These are phyloP conservation scores for Effrenium voratum DNA, from an alignment of 73 alveolate species.

Conservation along the genomic window DNA sequence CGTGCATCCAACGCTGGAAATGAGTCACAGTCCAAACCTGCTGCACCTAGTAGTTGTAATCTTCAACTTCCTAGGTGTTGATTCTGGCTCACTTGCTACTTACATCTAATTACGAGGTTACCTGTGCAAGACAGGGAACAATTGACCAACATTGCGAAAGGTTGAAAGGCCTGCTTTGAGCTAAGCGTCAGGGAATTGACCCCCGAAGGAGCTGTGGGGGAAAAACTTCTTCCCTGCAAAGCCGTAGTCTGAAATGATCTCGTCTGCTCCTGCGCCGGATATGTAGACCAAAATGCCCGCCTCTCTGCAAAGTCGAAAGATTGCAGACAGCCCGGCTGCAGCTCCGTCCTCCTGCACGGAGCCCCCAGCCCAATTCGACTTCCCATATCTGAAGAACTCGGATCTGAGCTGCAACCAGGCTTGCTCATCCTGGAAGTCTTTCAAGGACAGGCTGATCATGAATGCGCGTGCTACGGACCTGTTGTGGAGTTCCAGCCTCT, in stretches of 20 bases:
- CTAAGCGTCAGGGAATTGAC: constrained; percentile 71
- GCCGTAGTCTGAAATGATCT: constrained; percentile 88
- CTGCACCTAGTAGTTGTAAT: too few relatives aligned
- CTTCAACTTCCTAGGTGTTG: too few relatives aligned
- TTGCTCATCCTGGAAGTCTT: constrained; percentile 57
- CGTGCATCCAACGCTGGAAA: too few relatives aligned
- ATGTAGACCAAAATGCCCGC: constrained; percentile 79
- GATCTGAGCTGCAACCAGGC: constrained; percentile 32
- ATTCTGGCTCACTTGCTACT: too few relatives aligned
- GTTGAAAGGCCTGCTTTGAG: too few relatives aligned
- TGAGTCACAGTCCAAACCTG: too few relatives aligned
- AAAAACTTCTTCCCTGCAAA: constrained; percentile 66
- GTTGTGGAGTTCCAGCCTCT: constrained; percentile 48
- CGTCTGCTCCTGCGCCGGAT: constrained; percentile 93
- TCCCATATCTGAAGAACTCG: constrained; percentile 71
- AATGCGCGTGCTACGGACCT: constrained; percentile 64
- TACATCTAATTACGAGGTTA: too few relatives aligned
- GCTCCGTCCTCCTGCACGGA: constrained; percentile 93
- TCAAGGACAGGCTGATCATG: constrained; percentile 58
- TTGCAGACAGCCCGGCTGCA: constrained; percentile 85
- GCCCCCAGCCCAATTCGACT: constrained; percentile 88
- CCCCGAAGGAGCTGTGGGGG: constrained; percentile 90
- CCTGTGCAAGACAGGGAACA: too few relatives aligned
- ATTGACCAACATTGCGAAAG: too few relatives aligned
- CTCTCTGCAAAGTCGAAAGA: constrained; percentile 60